Percentiles rank a stretch among this genome's conserved stretches.
Conservation (phyloP, 345 rosid genomes). For the Citrus inodora region DNA sequence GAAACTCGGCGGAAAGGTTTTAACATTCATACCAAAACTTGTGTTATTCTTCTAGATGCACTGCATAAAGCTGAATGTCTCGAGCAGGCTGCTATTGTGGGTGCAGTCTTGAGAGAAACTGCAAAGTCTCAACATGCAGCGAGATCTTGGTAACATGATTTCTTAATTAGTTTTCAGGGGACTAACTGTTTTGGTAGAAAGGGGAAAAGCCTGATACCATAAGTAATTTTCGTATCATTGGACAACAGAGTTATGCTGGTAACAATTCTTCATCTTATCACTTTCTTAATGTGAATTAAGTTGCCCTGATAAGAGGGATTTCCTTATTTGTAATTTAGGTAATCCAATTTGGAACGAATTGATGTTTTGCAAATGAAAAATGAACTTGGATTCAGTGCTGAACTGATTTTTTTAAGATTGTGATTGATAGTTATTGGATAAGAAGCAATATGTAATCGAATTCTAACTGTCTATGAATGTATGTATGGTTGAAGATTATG, state of each 20-base stretch:
- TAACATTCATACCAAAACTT: constrained; percentile 64
- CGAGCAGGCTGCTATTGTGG: constrained; percentile 93
- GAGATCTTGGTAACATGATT: constrained; percentile 54
- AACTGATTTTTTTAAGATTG: no score
- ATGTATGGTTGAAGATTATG: no score
- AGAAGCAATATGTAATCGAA: no score
- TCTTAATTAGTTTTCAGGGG: neutral
- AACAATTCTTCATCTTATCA: neutral
- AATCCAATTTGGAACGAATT: neutral
- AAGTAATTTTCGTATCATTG: neutral
- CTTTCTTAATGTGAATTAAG: neutral
- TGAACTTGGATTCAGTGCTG: no score
- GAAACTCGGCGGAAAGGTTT: constrained; percentile 73
- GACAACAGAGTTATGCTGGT: neutral
- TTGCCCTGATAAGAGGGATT: constrained; percentile 8
- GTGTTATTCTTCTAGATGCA: constrained; percentile 81
- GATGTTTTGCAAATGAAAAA: neutral
- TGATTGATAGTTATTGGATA: no score
- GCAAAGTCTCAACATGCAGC: constrained; percentile 91
- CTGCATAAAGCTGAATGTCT: constrained; percentile 81
- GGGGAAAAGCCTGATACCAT: neutral
- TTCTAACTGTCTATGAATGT: no score
- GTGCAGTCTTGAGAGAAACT: constrained; percentile 82
- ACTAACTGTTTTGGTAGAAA: neutral
- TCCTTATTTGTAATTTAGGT: neutral